Conservation (phyloP, 345 rosid species). For the Populus simonii region DNA sequence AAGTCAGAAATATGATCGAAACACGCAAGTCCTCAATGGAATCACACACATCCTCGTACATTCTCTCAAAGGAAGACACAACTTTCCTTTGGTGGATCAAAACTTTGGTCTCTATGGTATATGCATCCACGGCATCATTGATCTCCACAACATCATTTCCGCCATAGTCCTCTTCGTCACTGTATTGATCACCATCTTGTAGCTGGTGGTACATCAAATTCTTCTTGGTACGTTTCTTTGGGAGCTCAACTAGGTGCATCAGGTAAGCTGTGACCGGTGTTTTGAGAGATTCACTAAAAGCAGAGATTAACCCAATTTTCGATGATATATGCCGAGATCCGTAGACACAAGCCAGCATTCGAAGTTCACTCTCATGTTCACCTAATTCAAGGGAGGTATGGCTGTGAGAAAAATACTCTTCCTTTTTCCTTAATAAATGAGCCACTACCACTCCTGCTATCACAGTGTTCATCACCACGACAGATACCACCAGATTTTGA, state of each 20-base stretch:
- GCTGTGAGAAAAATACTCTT: slow-evolving; percentile 35
- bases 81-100: slow-evolving; percentile 53
- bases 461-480: slow-evolving; percentile 56
- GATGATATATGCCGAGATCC: slow-evolving; percentile 71
- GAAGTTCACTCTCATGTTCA: slow-evolving; percentile 53
- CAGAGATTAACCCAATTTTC: slow-evolving; percentile 45
- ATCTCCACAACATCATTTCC: slow-evolving; percentile 72
- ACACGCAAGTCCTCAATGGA: slow-evolving; percentile 63
- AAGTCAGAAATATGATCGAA: slow-evolving; percentile 64
- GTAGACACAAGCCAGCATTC: slow-evolving; percentile 64
- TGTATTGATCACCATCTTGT: slow-evolving; percentile 50
- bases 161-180: slow-evolving; percentile 74
- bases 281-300: slow-evolving; percentile 43
- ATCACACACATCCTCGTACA: slow-evolving; percentile 72
- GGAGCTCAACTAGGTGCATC: slow-evolving; percentile 75
- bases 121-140: slow-evolving; percentile 61
- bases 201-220: slow-evolving; percentile 61
- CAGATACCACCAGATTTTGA: slow-evolving; percentile 48
- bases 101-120: slow-evolving; percentile 42
- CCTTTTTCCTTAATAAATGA: slow-evolving; percentile 37
- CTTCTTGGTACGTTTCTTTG: slow-evolving; percentile 45
- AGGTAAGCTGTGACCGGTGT: slow-evolving; percentile 51
- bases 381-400: slow-evolving; percentile 48
- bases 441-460: slow-evolving; percentile 53
- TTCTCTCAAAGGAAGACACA: slow-evolving; percentile 46